Base-by-base conservation (phyloP, 306 rosid genomes). In the Lathyrus sativus region DNA sequence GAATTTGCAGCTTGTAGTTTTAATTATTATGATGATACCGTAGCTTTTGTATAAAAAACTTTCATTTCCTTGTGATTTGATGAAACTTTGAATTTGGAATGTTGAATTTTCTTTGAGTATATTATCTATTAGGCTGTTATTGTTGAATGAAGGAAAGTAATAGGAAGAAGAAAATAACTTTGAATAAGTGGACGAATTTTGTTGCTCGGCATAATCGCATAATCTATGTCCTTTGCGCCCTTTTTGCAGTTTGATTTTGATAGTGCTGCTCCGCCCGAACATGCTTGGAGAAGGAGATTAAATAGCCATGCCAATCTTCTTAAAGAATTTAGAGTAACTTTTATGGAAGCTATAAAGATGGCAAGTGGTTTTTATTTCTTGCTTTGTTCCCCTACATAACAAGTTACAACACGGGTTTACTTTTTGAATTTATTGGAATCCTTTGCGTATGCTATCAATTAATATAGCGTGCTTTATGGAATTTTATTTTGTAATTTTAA, bases 281-380 rank as follows among this genome's bases (percentile, higher is more conserved):
- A 93, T 75, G 99, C 99, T 48, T 93, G 99, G 99, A 90, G 99
- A 75, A 93, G 92, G 80, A 86, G 79, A 82, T 85, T 93, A 78
- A 86, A 90, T 81, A 80, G 97, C 84, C 88, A 88, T 81, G 97
- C 96, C 50, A 93, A 93, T 81, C 78, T 88, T 76, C 97, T 93
- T 45, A 93, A 86, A 85, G 97, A 93, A 76, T 93, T 93, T 76
- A 90, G 90, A 54, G 78, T 93, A 65, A 93, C 99, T 55, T 93
- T 93, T 85, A 68, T 71, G 81, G 99, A 93, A 84, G 99, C 99
- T 33, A 79, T 93, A 33, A 90, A 88, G 79, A 88, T 93, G 99
- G 99, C 85, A 81, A 85, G 87, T 76, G 44, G 19, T 72, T 50
- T 70, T 31, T 37, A 3, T 77, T 57, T 73, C 43, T 77, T 0